Conservation (phyloP, 176 grass and related monocot species). For the Bothriochloa decipiens region DNA sequence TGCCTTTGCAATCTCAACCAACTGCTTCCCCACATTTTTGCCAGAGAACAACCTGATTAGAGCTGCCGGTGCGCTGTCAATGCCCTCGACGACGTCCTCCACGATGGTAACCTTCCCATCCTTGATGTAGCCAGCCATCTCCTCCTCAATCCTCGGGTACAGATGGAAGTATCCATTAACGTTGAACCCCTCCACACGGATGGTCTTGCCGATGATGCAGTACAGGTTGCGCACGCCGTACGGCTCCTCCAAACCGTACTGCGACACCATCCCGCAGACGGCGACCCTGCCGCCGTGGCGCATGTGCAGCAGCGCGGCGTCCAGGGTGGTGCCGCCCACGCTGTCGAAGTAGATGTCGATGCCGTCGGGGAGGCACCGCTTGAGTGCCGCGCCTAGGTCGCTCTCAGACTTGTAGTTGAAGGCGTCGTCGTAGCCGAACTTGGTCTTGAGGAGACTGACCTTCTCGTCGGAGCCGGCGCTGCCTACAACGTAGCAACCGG, state of each 20-base stretch:
- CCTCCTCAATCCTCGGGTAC: not conserved
- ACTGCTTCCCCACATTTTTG: not conserved
- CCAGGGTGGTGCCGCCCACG: slow-evolving; percentile 50
- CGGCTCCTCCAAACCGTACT: slow-evolving; percentile 48
- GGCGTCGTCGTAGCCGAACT: slow-evolving; percentile 63
- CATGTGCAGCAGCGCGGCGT: slow-evolving; percentile 59
- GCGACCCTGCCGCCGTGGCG: slow-evolving; percentile 32
- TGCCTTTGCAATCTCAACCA: not conserved
- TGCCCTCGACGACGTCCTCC: not conserved
- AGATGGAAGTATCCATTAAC: slow-evolving; percentile 19
- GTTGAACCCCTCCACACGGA: slow-evolving; percentile 50
- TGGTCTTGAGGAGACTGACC: slow-evolving; percentile 52
- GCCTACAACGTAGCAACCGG: slow-evolving; percentile 67
- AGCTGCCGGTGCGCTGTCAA: not conserved
- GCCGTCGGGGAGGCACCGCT: slow-evolving; percentile 56
- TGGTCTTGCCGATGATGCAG: slow-evolving; percentile 36
- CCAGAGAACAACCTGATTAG: not conserved
- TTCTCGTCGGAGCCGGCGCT: slow-evolving; percentile 62
- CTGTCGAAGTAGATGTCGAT: slow-evolving; percentile 80
- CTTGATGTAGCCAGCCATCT: not conserved
- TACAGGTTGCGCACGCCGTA: slow-evolving; percentile 52
- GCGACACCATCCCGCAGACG: slow-evolving; percentile 62
- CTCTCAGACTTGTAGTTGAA: slow-evolving; percentile 70
- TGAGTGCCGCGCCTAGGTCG: slow-evolving; percentile 42
- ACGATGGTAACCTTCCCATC: not conserved